phyloP scores from a whole-genome alignment of 495 filamentous ascomycete species.

The Aspergillus homomorphus region DNA sequence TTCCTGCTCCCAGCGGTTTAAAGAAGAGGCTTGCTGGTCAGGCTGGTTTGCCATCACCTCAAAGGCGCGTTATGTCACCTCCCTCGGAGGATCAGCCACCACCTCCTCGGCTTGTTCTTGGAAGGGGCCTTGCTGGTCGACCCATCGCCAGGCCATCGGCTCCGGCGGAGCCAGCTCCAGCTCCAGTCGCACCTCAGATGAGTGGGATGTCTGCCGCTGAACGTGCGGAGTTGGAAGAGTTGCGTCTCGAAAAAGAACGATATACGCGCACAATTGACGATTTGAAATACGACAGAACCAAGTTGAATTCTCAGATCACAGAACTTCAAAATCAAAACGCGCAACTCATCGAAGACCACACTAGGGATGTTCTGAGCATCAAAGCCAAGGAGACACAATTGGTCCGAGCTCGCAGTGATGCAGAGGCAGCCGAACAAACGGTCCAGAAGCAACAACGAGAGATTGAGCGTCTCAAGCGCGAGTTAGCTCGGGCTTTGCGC shows the following conservation, averaged over 20 bases:
- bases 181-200: slow-evolving; percentile 47
- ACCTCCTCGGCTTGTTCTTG: slow-evolving; percentile 64
- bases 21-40: slow-evolving; percentile 63
- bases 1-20: slow-evolving; percentile 56
- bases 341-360: slow-evolving; percentile 95
- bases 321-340: slow-evolving; percentile 95
- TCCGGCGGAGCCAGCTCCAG: slow-evolving; percentile 37
- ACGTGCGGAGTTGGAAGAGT: slow-evolving; percentile 83
- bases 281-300: slow-evolving; percentile 68
- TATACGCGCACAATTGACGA: slow-evolving; percentile 71
- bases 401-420: slow-evolving; percentile 84
- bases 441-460: slow-evolving; percentile 82
- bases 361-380: slow-evolving; percentile 88
- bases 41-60: slow-evolving; percentile 61
- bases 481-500: slow-evolving; percentile 48
- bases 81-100: slow-evolving; percentile 56
- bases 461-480: slow-evolving; percentile 89
- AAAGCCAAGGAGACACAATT: slow-evolving; percentile 98
- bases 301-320: slow-evolving; percentile 71
- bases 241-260: slow-evolving; percentile 77
- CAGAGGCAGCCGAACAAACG: slow-evolving; percentile 79
- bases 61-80: slow-evolving; percentile 53
- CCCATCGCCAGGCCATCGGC: slow-evolving; percentile 77
- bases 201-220: slow-evolving; percentile 69
- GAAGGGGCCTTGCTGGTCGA: slow-evolving; percentile 76